phyloP scores from a whole-genome alignment of 2,329 filamentous ascomycete species.

The Penicillium palitans region DNA sequence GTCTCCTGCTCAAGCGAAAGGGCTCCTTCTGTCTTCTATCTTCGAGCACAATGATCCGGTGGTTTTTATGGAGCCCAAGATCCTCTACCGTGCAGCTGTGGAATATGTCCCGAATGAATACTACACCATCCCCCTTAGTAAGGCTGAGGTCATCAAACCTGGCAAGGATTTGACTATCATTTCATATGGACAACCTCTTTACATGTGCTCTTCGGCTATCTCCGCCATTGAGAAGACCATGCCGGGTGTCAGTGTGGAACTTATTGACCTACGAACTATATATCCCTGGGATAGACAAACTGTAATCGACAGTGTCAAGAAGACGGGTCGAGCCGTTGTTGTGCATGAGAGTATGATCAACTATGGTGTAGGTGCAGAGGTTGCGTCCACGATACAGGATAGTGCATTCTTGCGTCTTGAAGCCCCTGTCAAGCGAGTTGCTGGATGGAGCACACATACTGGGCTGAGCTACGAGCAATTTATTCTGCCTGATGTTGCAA shows the following conservation, averaged over 20 bases:
- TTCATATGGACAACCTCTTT: constrained; percentile 86
- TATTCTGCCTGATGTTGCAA: constrained; percentile 79
- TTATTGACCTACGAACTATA: constrained; percentile 84
- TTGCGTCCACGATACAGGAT: constrained; percentile 85
- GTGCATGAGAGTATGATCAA: constrained; percentile 94
- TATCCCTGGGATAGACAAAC: constrained; percentile 89
- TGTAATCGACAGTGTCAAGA: constrained; percentile 77
- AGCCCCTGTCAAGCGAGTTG: constrained; percentile 79
- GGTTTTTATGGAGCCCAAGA: constrained; percentile 92
- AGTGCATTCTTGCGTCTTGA: constrained; percentile 81
- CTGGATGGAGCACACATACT: constrained; percentile 85
- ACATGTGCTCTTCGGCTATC: constrained; percentile 77
- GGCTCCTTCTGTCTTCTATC: constrained; percentile 74
- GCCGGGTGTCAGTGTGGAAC: constrained; percentile 70
- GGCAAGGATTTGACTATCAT: constrained; percentile 80
- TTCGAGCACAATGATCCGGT: constrained; percentile 78
- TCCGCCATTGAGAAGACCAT: constrained; percentile 72
- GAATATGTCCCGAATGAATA: constrained; percentile 82
- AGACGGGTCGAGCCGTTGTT: constrained; percentile 82
- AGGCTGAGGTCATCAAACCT: constrained; percentile 78
- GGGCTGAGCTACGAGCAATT: constrained; percentile 78
- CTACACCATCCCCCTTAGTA: constrained; percentile 81
- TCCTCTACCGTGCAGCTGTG: constrained; percentile 84
- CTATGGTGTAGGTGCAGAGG: constrained; percentile 82
- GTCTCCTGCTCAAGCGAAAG: constrained; percentile 85